Base-by-base conservation (phyloP, 768 basidiomycete species). In the Macrolepiota fuliginosa region DNA sequence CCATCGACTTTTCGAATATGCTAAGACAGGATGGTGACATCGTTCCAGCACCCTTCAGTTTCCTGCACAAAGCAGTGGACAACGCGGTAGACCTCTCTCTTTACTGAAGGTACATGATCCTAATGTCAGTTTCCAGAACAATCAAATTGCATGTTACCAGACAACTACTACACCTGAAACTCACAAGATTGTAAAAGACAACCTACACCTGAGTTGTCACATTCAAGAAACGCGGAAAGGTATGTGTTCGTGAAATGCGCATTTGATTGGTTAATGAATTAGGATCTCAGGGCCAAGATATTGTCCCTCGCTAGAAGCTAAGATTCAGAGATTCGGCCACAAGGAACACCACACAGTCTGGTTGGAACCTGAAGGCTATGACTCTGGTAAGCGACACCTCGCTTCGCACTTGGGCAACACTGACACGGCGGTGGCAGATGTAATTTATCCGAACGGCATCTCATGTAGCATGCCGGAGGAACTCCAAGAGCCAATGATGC, bases 291-390 rank as follows among this genome's bases (percentile, higher is more conserved):
- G 94, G 1, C 94, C 94, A 4, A 83, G 94, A 19, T 96, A 96
- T 71, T 96, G 94, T 64, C 94, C 94, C 5, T 94, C 92, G 0
- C 79, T 96, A 0, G 94, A 96, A 71, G 85, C 91, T 10, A 96
- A 96, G 71, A 84, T 96, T 9, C 77, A 86, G 40, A 84, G 92
- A 12, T 96, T 96, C 70, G 82, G 82, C 2, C 74, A 90, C 63
- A 93, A 90, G 71, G 73, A 77, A 5, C 74, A 75, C 4, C 94
- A 96, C 67, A 86, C 74, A 1, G 81, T 96, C 45, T 96, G 94
- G 93, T 77, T 96, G 2, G 94, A 96, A 69, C 94, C 93, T 0
- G 94, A 96, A 70, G 94, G 94, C 0, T 94, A 92, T 62, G 91
- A 93, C 68, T 91, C 93, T 15, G 87, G 93, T 91, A 37, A 25